Evolutionary conservation across 768 basidiomycete genomes (phyloP).

Genomic region (Lentinula boryana): DNA sequence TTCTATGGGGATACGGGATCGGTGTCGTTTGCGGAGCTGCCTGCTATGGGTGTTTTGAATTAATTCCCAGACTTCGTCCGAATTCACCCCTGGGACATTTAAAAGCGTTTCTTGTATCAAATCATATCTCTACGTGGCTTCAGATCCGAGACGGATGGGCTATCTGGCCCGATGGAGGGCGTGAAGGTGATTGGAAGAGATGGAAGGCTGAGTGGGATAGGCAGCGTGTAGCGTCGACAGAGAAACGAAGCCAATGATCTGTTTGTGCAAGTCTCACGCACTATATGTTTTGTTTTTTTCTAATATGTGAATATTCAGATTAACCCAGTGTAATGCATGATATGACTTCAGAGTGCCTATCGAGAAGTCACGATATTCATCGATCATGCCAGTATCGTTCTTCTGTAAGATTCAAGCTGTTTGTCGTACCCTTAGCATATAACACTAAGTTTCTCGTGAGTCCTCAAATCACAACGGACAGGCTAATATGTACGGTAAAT

Average conservation of each 20-base stretch:
- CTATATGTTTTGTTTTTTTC: too few species aligned
- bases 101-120: slow-evolving; percentile 44
- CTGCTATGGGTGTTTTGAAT: slow-evolving; percentile 52
- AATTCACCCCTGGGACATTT: slow-evolving; percentile 43
- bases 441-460: too few species aligned
- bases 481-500: too few species aligned
- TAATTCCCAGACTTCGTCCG: slow-evolving; percentile 51
- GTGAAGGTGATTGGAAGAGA: slow-evolving; percentile 59
- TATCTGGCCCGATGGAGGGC: slow-evolving; percentile 75
- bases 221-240: slow-evolving; percentile 2
- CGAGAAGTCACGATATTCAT: too few species aligned
- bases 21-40: slow-evolving; percentile 48
- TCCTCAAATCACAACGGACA: too few species aligned
- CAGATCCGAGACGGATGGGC: slow-evolving; percentile 79
- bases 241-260: not conserved
- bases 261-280: not conserved
- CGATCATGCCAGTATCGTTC: not conserved
- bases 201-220: slow-evolving; percentile 61
- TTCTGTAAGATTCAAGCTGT: not conserved
- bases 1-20: slow-evolving; percentile 68
- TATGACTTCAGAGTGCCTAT: too few species aligned
- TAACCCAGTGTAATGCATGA: too few species aligned
- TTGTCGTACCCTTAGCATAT: not conserved
- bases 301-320: too few species aligned
- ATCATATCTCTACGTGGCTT: slow-evolving; percentile 59